Conservation (phyloP, 164 flowering plant genomes). For the Liquidambar formosana region DNA sequence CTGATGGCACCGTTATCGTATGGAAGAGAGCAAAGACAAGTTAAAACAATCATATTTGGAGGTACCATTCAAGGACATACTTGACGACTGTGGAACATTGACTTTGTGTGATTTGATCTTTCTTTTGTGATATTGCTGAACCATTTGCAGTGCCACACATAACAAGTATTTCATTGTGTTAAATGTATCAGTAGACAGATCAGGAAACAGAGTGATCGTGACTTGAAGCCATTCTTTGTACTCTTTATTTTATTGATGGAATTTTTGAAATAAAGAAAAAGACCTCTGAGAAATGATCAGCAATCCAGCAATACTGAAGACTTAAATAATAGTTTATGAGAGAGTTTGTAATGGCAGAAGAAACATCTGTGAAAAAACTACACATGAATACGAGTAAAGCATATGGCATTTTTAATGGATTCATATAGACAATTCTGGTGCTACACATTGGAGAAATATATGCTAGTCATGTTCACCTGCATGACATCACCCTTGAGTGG, state of each 20-base stretch:
- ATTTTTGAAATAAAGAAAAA: too few relatives aligned
- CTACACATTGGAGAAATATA: too few relatives aligned
- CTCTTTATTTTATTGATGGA: background rate
- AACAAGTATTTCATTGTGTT: background rate
- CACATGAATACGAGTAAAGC: too few relatives aligned
- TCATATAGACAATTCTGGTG: too few relatives aligned
- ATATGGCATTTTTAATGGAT: too few relatives aligned
- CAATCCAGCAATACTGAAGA: too few relatives aligned
- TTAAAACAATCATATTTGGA: conserved; percentile 3
- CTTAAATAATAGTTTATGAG: too few relatives aligned
- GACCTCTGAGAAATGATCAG: too few relatives aligned
- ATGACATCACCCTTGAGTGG: too few relatives aligned
- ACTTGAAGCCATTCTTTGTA: conserved; percentile 7
- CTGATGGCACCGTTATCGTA: conserved; percentile 88
- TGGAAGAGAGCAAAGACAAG: conserved; percentile 90
- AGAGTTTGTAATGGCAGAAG: too few relatives aligned
- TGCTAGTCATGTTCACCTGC: too few relatives aligned
- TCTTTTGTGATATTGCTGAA: background rate
- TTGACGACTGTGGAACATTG: background rate
- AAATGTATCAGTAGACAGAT: background rate
- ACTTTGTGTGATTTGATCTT: background rate
- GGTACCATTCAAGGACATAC: background rate
- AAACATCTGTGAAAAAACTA: too few relatives aligned
- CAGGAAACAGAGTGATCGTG: background rate
- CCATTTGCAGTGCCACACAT: background rate